phyloP scores from a whole-genome alignment of 2,329 filamentous ascomycete genomes.

The Microcyclosporella mali region DNA sequence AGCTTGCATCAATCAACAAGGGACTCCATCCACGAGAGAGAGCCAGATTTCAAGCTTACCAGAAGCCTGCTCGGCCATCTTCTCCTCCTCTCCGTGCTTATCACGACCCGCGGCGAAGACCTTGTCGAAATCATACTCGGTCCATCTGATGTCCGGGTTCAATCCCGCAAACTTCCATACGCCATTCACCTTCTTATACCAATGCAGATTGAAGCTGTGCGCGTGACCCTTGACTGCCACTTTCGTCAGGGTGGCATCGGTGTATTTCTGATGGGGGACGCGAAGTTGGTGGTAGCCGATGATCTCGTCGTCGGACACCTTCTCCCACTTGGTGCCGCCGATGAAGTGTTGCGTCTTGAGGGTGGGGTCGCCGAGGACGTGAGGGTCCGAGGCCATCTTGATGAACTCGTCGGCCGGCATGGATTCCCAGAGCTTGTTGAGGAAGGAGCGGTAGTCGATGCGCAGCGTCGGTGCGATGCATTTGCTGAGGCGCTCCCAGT shows the following conservation, averaged over 20 bases:
- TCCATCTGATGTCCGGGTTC: constrained; percentile 50
- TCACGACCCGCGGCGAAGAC: constrained; percentile 46
- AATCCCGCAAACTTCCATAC: constrained; percentile 55
- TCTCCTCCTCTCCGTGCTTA: constrained; percentile 30
- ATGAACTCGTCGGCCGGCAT: constrained; percentile 53
- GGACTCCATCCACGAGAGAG: too few species aligned
- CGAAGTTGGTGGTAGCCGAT: constrained; percentile 52
- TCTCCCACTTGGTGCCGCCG: constrained; percentile 48
- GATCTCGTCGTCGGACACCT: constrained; percentile 44
- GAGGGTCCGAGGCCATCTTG: constrained; percentile 46
- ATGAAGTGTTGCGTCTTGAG: constrained; percentile 55
- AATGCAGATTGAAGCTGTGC: constrained; percentile 49
- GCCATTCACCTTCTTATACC: constrained; percentile 53
- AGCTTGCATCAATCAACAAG: constrained; percentile 18
- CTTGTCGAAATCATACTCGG: constrained; percentile 52
- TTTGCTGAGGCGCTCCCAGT: constrained; percentile 55
- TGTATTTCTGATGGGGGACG: constrained; percentile 53
- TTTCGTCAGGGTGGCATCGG: constrained; percentile 40
- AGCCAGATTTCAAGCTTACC: constrained; percentile 14
- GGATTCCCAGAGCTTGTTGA: constrained; percentile 50
- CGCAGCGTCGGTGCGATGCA: constrained; percentile 57
- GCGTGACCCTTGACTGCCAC: constrained; percentile 52
- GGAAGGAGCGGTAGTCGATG: constrained; percentile 62
- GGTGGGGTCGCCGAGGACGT: constrained; percentile 49
- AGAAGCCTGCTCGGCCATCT: constrained; percentile 33